Percentiles rank a stretch among this genome's conserved stretches.
Conservation (phyloP, 139 green algal species). For the Spirogloea muscicola region DNA sequence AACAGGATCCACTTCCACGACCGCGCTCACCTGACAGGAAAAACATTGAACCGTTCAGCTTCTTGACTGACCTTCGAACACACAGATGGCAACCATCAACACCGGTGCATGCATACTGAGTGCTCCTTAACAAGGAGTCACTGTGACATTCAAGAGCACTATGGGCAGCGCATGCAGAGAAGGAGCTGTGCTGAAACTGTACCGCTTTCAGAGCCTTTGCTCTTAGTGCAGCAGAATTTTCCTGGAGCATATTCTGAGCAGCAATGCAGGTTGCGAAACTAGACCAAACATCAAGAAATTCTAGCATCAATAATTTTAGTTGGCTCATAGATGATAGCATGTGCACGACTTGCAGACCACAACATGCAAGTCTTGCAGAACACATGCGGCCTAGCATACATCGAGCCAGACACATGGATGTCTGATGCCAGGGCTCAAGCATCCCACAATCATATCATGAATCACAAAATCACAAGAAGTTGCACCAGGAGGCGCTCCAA, state of each 20-base stretch:
- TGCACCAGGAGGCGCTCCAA: too few species aligned
- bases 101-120: too few species aligned
- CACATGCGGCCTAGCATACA: not conserved
- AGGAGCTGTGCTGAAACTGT: conserved; percentile 4
- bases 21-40: conserved; percentile 39
- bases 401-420: too few species aligned
- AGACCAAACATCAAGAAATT: too few species aligned
- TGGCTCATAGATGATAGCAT: not conserved
- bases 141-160: not conserved
- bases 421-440: too few species aligned
- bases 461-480: too few species aligned
- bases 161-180: not conserved
- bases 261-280: too few species aligned
- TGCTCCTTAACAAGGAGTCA: too few species aligned
- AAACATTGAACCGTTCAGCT: too few species aligned
- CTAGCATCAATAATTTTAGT: not conserved
- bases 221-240: conserved; percentile 18
- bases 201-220: conserved; percentile 37
- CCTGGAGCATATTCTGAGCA: conserved; percentile 11
- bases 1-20: conserved; percentile 61
- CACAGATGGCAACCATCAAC: conserved; percentile 4
- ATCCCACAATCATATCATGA: too few species aligned
- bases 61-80: too few species aligned
- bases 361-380: not conserved
- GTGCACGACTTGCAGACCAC: not conserved